phyloP scores from a whole-genome alignment of 768 basidiomycete genomes.

The Rubroboletus satanas region DNA sequence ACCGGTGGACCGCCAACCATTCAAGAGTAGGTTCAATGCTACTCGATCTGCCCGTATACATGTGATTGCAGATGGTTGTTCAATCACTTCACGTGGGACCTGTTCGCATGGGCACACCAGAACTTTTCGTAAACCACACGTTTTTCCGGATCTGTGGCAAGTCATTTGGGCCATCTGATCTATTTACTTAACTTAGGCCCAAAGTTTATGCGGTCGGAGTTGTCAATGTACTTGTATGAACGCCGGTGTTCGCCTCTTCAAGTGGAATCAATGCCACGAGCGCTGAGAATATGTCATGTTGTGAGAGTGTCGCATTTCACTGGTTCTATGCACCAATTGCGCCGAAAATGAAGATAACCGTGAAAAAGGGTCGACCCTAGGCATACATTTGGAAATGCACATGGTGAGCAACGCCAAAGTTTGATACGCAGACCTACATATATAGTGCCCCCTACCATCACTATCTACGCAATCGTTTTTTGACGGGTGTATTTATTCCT shows the following conservation, averaged over 20 bases:
- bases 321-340: neutral
- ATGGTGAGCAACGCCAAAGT: neutral
- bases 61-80: neutral
- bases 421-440: slow-evolving; percentile 3
- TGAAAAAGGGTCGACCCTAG: neutral
- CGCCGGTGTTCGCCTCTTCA: neutral
- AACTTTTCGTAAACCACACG: neutral
- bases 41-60: no score
- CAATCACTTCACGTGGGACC: neutral
- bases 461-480: slow-evolving; percentile 23
- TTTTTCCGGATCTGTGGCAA: neutral
- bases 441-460: neutral
- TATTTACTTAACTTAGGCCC: neutral
- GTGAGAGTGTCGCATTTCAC: neutral
- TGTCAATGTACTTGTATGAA: neutral
- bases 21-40: no score
- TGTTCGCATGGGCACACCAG: neutral
- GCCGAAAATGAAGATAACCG: neutral
- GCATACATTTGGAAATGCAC: neutral
- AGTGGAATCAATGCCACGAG: neutral
- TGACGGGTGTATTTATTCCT: slow-evolving; percentile 21
- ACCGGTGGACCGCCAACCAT: no score
- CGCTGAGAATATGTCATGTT: neutral
- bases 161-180: neutral
- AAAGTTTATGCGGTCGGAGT: neutral